These are phyloP conservation scores for Boletus patriciae DNA, from an alignment of 768 basidiomycete genomes.

Conservation along the genomic window DNA sequence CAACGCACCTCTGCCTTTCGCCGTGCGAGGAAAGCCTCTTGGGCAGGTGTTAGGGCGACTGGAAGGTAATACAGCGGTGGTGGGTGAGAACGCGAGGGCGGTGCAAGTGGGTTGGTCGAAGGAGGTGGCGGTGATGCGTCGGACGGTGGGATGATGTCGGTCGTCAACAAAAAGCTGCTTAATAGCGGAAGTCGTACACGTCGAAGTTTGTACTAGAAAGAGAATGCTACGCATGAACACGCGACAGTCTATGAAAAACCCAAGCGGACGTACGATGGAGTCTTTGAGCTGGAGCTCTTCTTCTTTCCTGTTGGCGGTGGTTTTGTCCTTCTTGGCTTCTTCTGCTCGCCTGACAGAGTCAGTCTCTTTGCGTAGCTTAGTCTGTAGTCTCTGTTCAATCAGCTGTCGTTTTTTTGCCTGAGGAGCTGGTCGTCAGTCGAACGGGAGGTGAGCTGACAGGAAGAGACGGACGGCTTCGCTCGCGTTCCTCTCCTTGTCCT, in stretches of 20 bases:
- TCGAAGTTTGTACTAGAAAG: slow-evolving; percentile 68
- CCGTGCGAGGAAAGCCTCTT: slow-evolving; percentile 63
- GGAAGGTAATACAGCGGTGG: slow-evolving; percentile 80
- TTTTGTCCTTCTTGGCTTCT: slow-evolving; percentile 85
- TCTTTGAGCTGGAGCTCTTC: slow-evolving; percentile 81
- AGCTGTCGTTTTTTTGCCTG: slow-evolving; percentile 83
- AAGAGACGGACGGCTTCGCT: slow-evolving; percentile 67
- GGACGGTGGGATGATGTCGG: slow-evolving; percentile 56
- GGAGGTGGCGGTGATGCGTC: slow-evolving; percentile 32
- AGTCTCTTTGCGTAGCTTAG: slow-evolving; percentile 82
- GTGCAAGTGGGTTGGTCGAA: slow-evolving; percentile 40
- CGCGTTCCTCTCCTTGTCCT: slow-evolving; percentile 81
- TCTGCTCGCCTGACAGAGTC: slow-evolving; percentile 82
- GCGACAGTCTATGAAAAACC: not conserved
- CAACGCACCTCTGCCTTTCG: slow-evolving; percentile 61
- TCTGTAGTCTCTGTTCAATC: slow-evolving; percentile 82
- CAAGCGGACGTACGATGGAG: slow-evolving; percentile 59
- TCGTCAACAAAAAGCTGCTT: slow-evolving; percentile 73
- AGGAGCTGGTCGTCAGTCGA: slow-evolving; percentile 7
- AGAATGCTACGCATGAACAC: not conserved
- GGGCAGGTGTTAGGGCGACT: slow-evolving; percentile 61
- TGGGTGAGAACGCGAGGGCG: slow-evolving; percentile 63
- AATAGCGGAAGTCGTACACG: slow-evolving; percentile 68
- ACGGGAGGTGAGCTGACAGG: not conserved
- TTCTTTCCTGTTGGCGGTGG: slow-evolving; percentile 71